Percentiles rank a stretch among this genome's conserved stretches.
phyloP scores from a whole-genome alignment of 805 yeast species.

The Sugiyamaella smithiae region DNA sequence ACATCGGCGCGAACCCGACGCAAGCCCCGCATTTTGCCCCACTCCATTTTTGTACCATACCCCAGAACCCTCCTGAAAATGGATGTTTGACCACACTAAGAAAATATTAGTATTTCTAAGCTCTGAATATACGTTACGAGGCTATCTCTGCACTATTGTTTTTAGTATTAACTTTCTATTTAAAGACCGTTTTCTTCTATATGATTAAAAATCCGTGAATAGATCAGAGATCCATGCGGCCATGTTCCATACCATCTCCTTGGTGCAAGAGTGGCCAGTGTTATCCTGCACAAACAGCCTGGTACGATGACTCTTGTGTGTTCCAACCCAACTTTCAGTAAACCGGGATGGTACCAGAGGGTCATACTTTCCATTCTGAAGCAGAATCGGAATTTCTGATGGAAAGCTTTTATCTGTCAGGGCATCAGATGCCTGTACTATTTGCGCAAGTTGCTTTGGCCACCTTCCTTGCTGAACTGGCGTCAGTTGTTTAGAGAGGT shows the following conservation, averaged over 20 bases:
- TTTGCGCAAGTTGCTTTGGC: background rate
- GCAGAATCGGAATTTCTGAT: slow-evolving; percentile 26
- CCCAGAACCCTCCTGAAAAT: too few relatives aligned
- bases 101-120: too few relatives aligned
- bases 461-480: background rate
- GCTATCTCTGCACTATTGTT: too few relatives aligned
- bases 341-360: slow-evolving; percentile 35
- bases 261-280: slow-evolving; percentile 33
- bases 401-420: slow-evolving; percentile 11
- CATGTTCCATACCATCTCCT: slow-evolving; percentile 25
- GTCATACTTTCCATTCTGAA: slow-evolving; percentile 36
- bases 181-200: too few relatives aligned
- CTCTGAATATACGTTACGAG: too few relatives aligned
- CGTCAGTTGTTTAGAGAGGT: background rate
- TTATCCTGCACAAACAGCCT: slow-evolving; percentile 29
- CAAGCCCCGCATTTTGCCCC: too few relatives aligned
- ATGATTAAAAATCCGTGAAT: too few relatives aligned
- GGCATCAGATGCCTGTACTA: background rate
- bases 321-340: slow-evolving; percentile 32
- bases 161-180: too few relatives aligned
- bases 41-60: too few relatives aligned
- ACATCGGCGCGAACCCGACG: too few relatives aligned
- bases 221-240: slow-evolving; percentile 3
- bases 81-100: too few relatives aligned
- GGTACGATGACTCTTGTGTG: slow-evolving; percentile 22